Base-by-base conservation (phyloP, 2,329 filamentous ascomycete species). In the Albophoma yamanashiensis region DNA sequence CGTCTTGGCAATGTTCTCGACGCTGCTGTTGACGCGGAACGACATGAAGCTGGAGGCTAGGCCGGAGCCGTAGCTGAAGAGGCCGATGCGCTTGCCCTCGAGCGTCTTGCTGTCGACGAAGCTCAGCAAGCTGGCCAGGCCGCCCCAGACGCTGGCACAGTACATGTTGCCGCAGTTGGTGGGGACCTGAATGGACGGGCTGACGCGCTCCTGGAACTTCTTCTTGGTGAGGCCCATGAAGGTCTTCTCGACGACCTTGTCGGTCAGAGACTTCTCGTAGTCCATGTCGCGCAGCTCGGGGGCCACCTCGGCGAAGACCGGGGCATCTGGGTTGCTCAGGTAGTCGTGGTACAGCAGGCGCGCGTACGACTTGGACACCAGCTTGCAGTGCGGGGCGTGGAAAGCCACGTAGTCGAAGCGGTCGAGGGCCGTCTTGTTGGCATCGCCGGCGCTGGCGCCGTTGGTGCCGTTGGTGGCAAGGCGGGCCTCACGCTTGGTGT, bases 281-380 rank as follows among this genome's bases (percentile, higher is more conserved):
- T 89, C 86, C 76, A 94, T 81, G 68, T 91, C 88, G 64, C 87
- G 85, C 63, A 93, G 77, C 75, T 92, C 89, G 50, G 87, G 81
- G 58, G 90, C 83, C 43, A 93, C 88, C 65, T 91, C 88, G 62
- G 83, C 83, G 70, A 93, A 94, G 60, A 80, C 80, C 55, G 86
- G 75, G 74, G 82, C 79, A 63, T 85, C 80, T 56, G 89, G 84
- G 74, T 91, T 82, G 73, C 79, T 78, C 42, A 93, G 81, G 80
- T 88, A 94, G 78, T 94, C 90, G 73, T 93, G 91, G 82, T 94
- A 94, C 61, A 93, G 80, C 65, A 94, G 81, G 66, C 90, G 88
- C 62, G 84, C 90, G 72, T 92, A 94, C 22, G 89, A 92, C 79
- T 94, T 94, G 71, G 89, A 80, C 63, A 94, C 90, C 61, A 92